These are phyloP conservation scores for Xylaria sp. DNA, from an alignment of 2,329 filamentous ascomycete genomes.

Conservation along the genomic window DNA sequence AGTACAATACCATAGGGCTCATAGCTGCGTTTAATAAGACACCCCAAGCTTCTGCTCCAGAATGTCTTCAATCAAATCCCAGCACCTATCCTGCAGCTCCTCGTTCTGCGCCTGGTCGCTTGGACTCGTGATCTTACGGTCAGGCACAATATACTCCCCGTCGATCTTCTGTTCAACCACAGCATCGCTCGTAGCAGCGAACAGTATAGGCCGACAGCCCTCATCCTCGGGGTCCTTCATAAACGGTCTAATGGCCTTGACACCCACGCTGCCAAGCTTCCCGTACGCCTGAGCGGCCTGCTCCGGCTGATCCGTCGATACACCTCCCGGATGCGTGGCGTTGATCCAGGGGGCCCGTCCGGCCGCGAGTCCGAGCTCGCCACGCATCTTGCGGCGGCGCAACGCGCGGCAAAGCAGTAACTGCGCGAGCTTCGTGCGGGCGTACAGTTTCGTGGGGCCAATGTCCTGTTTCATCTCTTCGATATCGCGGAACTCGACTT, in stretches of 20 bases:
- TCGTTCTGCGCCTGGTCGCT: slow-evolving; percentile 57
- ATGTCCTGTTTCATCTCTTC: slow-evolving; percentile 62
- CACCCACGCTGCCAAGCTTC: slow-evolving; percentile 57
- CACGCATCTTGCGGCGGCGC: slow-evolving; percentile 52
- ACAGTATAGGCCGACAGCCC: slow-evolving; percentile 60
- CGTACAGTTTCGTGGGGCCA: slow-evolving; percentile 60
- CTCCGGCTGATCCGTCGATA: slow-evolving; percentile 51
- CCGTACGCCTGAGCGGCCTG: slow-evolving; percentile 64
- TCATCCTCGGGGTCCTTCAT: slow-evolving; percentile 61
- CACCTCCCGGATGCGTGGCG: slow-evolving; percentile 61
- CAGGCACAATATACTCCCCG: slow-evolving; percentile 61
- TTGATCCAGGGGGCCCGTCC: slow-evolving; percentile 56
- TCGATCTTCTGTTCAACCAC: slow-evolving; percentile 57
- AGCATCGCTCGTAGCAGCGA: slow-evolving; percentile 58
- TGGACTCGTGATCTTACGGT: slow-evolving; percentile 58
- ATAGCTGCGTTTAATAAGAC: neutral
- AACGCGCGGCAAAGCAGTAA: slow-evolving; percentile 59
- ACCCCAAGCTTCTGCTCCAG: slow-evolving; percentile 53
- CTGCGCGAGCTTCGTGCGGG: slow-evolving; percentile 61
- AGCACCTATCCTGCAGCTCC: slow-evolving; percentile 56
- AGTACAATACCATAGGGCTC: neutral
- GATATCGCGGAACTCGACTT: slow-evolving; percentile 55
- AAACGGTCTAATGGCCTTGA: slow-evolving; percentile 54
- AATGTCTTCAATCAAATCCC: slow-evolving; percentile 58
- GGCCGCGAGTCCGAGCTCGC: slow-evolving; percentile 50